Conservation (phyloP, 1,284 basidiomycete species). For the Trametes pubescens region DNA sequence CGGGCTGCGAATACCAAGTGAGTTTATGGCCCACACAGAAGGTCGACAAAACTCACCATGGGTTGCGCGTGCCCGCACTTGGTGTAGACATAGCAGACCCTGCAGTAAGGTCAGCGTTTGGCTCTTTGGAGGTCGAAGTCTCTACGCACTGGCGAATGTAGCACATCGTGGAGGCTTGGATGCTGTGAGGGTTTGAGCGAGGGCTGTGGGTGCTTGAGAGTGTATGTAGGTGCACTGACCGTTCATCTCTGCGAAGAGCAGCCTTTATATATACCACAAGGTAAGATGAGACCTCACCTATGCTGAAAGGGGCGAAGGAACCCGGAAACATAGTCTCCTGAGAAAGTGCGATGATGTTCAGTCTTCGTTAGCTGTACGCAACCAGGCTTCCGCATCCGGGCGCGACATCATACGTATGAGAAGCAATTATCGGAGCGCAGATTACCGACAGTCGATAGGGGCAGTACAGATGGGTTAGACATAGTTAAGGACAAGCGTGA, state of each 20-base stretch:
- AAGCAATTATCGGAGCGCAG: conserved; percentile 10
- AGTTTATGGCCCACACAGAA: not conserved
- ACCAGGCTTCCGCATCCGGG: conserved; percentile 1
- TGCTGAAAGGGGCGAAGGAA: not conserved
- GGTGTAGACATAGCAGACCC: conserved; percentile 39
- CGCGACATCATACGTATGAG: conserved; percentile 3
- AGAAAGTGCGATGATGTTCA: conserved; percentile 20
- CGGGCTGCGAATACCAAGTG: conserved; percentile 15
- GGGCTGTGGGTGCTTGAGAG: not conserved
- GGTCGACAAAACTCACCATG: conserved; percentile 21
- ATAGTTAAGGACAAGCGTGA: not conserved
- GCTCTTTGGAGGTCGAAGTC: not conserved
- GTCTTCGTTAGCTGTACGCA: not conserved
- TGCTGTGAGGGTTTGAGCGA: not conserved
- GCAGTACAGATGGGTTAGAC: not conserved
- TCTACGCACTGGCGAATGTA: conserved; percentile 35
- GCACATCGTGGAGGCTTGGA: conserved; percentile 30
- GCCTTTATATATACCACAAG: conserved; percentile 13
- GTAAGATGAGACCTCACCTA: conserved; percentile 15
- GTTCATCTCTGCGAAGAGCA: not conserved
- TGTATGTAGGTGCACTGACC: conserved; percentile 7
- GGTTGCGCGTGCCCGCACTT: conserved; percentile 36
- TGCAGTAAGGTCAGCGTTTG: not conserved
- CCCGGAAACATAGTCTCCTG: not conserved
- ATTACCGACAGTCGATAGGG: conserved; percentile 14